Evolutionary conservation across 2,329 filamentous ascomycete species (phyloP).

Genomic region (Sphaerulina vaccinii): DNA sequence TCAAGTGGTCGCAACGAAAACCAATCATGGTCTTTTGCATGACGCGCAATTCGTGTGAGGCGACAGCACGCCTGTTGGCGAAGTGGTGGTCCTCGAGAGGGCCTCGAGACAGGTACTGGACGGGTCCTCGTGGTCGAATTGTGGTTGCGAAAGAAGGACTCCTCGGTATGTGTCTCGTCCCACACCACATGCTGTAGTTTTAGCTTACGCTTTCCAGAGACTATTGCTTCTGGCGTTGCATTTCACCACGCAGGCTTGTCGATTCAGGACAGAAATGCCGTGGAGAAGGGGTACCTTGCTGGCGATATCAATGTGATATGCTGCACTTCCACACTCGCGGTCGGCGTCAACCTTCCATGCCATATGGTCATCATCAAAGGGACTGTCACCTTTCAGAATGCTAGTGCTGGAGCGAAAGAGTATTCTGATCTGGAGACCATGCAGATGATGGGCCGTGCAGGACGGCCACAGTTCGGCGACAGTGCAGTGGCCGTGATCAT

Average conservation of each 20-base stretch:
- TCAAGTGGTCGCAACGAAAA: conserved; percentile 66
- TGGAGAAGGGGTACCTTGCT: conserved; percentile 68
- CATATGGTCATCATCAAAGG: conserved; percentile 71
- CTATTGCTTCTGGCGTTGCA: conserved; percentile 60
- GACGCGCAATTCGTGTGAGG: conserved; percentile 68
- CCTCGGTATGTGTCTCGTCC: conserved; percentile 45
- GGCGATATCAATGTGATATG: conserved; percentile 79
- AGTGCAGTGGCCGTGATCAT: conserved; percentile 77
- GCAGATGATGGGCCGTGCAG: conserved; percentile 86
- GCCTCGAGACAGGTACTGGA: conserved; percentile 61
- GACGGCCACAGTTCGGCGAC: conserved; percentile 77
- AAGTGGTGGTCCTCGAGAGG: conserved; percentile 60
- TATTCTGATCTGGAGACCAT: conserved; percentile 82
- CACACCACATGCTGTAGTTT: not conserved
- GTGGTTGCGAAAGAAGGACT: conserved; percentile 60
- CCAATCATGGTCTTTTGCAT: conserved; percentile 83
- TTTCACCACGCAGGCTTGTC: conserved; percentile 81
- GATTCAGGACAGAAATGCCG: conserved; percentile 58
- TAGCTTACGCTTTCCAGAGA: not conserved
- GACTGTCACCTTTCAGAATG: conserved; percentile 63
- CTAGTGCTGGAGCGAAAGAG: conserved; percentile 54
- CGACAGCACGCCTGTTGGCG: conserved; percentile 66
- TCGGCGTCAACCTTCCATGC: conserved; percentile 74
- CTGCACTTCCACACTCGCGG: conserved; percentile 80
- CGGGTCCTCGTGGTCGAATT: conserved; percentile 53